Conservation (phyloP, 768 basidiomycete species). For the Austroboletus eburneus region DNA sequence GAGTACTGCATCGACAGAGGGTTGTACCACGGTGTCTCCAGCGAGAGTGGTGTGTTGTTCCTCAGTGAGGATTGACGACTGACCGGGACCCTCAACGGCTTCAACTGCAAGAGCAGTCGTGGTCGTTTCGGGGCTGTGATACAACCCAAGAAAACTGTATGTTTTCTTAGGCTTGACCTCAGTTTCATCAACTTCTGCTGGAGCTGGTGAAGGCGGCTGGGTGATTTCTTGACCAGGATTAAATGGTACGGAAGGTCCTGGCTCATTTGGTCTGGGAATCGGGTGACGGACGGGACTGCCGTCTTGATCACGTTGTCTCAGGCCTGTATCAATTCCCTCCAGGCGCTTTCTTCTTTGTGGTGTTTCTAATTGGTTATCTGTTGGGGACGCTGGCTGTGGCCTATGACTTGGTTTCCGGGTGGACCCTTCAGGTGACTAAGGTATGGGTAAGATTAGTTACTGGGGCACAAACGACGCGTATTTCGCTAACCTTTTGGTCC, state of each 20-base stretch:
- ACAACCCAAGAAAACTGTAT: conserved; percentile 25
- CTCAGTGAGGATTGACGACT: conserved; percentile 24
- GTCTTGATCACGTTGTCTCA: conserved; percentile 15
- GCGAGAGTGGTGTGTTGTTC: conserved; percentile 12
- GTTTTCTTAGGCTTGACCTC: conserved; percentile 10
- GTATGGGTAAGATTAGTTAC: neutral
- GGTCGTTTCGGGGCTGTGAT: conserved; percentile 9
- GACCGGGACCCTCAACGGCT: too few species aligned
- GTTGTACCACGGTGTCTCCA: neutral
- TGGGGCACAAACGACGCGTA: neutral
- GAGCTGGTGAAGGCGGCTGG: conserved; percentile 26
- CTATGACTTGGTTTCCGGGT: neutral
- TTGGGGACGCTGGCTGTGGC: neutral
- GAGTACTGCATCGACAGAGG: neutral
- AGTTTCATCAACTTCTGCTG: conserved; percentile 23
- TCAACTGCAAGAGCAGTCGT: conserved; percentile 7
- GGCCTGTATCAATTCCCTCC: conserved; percentile 14
- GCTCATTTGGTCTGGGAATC: conserved; percentile 2
- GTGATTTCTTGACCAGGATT: neutral
- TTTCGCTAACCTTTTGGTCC: neutral
- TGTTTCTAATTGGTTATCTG: neutral
- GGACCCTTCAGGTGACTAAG: neutral
- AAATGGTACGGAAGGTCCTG: neutral
- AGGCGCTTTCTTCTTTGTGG: conserved; percentile 11
- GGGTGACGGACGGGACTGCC: conserved; percentile 6